Conservation (phyloP, 768 basidiomycete genomes). For the Termitomyces titanicus region DNA sequence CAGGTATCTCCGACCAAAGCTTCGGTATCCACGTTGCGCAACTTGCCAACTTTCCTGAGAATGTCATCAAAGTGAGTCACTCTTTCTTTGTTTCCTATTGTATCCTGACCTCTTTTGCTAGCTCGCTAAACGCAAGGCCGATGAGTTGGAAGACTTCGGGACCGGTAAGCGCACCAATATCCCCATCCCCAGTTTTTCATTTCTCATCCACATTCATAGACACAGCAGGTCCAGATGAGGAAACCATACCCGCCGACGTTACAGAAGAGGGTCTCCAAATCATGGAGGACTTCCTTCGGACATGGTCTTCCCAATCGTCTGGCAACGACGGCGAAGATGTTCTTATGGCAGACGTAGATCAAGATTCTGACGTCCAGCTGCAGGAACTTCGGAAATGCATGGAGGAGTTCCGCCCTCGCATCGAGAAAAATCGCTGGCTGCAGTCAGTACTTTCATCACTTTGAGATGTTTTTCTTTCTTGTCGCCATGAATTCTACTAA, state of each 20-base stretch:
- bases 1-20: constrained; percentile 92
- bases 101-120: constrained; percentile 21
- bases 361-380: constrained; percentile 39
- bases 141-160: constrained; percentile 87
- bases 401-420: constrained; percentile 58
- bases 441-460: constrained; percentile 49
- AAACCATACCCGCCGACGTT: constrained; percentile 52
- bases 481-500: too few relatives aligned
- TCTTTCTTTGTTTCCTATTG: not conserved
- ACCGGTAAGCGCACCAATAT: constrained; percentile 5
- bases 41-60: constrained; percentile 96
- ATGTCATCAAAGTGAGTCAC: constrained; percentile 75
- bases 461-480: constrained; percentile 14
- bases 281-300: constrained; percentile 71
- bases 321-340: constrained; percentile 49
- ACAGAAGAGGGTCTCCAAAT: constrained; percentile 78
- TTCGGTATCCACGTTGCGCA: constrained; percentile 98
- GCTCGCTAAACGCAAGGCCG: constrained; percentile 91
- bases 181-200: not conserved
- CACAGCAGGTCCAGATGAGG: constrained; percentile 17
- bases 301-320: constrained; percentile 46
- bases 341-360: constrained; percentile 33
- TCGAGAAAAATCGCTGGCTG: constrained; percentile 81
- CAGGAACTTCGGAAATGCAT: constrained; percentile 57
- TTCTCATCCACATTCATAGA: not conserved